Percentiles rank a stretch among this genome's conserved stretches.
phyloP scores from a whole-genome alignment of 2,329 filamentous ascomycete species.

The Aspergillus sp. region DNA sequence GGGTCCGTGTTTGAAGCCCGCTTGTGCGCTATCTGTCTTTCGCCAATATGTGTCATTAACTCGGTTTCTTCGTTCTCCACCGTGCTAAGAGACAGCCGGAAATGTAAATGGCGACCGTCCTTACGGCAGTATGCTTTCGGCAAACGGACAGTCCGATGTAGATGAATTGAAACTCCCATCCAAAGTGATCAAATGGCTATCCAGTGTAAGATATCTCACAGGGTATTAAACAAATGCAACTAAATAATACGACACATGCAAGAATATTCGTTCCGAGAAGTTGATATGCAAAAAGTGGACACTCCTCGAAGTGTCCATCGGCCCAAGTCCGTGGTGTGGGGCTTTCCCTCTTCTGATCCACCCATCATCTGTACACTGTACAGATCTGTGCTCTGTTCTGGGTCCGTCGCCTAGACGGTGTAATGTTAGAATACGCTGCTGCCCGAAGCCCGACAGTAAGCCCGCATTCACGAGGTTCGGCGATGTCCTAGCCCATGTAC shows the following conservation, averaged over 20 bases:
- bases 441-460: not conserved
- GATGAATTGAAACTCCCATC: too few species aligned
- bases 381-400: not conserved
- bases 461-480: not conserved
- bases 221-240: constrained; percentile 7
- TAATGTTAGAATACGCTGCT: not conserved
- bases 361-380: not conserved
- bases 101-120: too few species aligned
- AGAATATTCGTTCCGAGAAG: constrained; percentile 3
- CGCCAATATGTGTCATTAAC: too few species aligned
- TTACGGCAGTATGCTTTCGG: too few species aligned
- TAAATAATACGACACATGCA: constrained; percentile 1
- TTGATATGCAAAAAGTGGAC: constrained; percentile 2
- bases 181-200: not conserved
- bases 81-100: too few species aligned
- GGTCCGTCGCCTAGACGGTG: not conserved
- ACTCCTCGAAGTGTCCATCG: constrained; percentile 1
- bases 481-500: not conserved
- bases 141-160: too few species aligned
- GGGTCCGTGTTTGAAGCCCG: not conserved
- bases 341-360: not conserved
- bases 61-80: too few species aligned
- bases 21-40: too few species aligned
- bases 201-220: not conserved
- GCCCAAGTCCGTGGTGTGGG: not conserved